Percentiles rank a stretch among this genome's conserved stretches.
These are phyloP conservation scores for Quillaja saponaria DNA, from an alignment of 306 rosid genomes.

Conservation along the genomic window DNA sequence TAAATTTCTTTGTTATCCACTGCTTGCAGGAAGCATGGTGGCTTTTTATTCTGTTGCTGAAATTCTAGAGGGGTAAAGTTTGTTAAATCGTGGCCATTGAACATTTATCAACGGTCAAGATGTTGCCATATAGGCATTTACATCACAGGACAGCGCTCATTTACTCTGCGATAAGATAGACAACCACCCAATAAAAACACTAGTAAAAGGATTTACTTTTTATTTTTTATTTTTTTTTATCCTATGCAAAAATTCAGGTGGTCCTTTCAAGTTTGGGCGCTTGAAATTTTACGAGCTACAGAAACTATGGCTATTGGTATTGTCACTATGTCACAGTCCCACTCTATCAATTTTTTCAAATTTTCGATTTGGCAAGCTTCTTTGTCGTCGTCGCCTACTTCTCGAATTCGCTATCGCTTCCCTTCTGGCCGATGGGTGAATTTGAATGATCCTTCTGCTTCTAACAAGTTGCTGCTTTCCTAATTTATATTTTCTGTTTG, in stretches of 20 bases:
- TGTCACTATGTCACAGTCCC: slow-evolving; percentile 36
- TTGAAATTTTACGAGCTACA: slow-evolving; percentile 37
- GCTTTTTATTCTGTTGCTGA: too few species aligned
- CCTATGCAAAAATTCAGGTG: slow-evolving; percentile 45
- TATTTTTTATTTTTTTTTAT: too few species aligned
- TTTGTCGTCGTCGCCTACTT: slow-evolving; percentile 37
- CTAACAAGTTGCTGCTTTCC: slow-evolving; percentile 42
- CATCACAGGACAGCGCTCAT: too few species aligned
- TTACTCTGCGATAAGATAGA: too few species aligned
- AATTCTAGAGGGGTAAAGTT: too few species aligned
- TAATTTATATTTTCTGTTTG: not conserved
- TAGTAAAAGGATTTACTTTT: too few species aligned
- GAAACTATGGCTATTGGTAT: slow-evolving; percentile 63
- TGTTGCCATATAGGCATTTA: too few species aligned
- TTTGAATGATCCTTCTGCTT: slow-evolving; percentile 27
- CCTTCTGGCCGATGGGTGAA: slow-evolving; percentile 61
- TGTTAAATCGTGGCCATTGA: too few species aligned
- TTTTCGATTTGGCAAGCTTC: slow-evolving; percentile 46
- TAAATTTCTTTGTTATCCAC: slow-evolving; percentile 22
- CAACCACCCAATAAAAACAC: slow-evolving; percentile 10
- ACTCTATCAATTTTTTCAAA: slow-evolving; percentile 32
- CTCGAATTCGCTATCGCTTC: slow-evolving; percentile 61
- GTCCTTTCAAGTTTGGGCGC: slow-evolving; percentile 60
- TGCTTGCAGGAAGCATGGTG: too few species aligned
- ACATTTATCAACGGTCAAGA: too few species aligned